Conservation (phyloP, 345 rosid genomes). For the Ailanthus altissimus region DNA sequence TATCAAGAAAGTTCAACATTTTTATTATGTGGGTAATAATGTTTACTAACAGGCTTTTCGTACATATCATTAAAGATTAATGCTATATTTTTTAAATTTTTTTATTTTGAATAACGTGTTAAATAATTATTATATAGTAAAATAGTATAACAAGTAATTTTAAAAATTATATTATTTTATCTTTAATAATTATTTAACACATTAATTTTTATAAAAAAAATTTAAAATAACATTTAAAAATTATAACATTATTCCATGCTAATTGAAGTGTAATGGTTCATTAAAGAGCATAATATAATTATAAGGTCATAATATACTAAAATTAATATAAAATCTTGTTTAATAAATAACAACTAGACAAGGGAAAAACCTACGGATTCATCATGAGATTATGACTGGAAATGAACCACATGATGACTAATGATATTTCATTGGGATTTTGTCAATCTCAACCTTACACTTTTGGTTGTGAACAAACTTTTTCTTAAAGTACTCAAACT, state of each 20-base stretch:
- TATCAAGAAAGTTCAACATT: not conserved
- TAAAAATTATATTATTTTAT: no score
- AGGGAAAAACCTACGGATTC: not conserved
- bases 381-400: slow-evolving; percentile 5
- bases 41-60: not conserved
- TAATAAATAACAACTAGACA: not conserved
- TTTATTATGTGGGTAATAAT: not conserved
- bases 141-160: no score
- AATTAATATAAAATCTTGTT: not conserved
- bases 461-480: not conserved
- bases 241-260: no score
- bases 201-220: no score
- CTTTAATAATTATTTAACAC: no score
- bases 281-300: no score
- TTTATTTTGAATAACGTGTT: no score
- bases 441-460: not conserved
- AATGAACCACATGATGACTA: not conserved
- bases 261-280: no score
- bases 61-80: no score
- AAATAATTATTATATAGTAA: no score
- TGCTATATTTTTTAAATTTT: no score
- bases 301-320: not conserved
- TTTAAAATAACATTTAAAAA: no score
- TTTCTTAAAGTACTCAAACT: not conserved
- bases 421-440: not conserved